phyloP scores from a whole-genome alignment of 2,329 filamentous ascomycete genomes.

The Colletotrichum incanum region DNA sequence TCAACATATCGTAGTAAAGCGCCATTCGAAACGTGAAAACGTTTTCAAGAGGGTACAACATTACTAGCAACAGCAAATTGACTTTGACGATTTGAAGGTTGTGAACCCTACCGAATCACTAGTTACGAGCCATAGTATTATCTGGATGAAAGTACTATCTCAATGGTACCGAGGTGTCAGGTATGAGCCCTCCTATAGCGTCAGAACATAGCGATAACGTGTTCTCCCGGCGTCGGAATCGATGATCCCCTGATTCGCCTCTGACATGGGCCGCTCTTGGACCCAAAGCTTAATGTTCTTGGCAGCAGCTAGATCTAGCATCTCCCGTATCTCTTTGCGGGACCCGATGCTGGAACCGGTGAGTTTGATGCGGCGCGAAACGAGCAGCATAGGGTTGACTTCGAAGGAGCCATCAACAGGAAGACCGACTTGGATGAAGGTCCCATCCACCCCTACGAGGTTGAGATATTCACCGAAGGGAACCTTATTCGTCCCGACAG shows the following conservation, averaged over 20 bases:
- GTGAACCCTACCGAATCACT: too few relatives aligned
- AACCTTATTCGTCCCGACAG: neutral
- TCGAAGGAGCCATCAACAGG: slow-evolving; percentile 6
- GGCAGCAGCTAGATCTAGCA: slow-evolving; percentile 69
- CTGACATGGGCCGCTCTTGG: slow-evolving; percentile 64
- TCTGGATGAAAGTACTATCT: too few relatives aligned
- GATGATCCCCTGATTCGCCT: slow-evolving; percentile 66
- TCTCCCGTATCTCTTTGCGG: slow-evolving; percentile 65
- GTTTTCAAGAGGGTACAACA: too few relatives aligned
- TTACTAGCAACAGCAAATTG: too few relatives aligned
- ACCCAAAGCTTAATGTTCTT: slow-evolving; percentile 69
- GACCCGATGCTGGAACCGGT: slow-evolving; percentile 60
- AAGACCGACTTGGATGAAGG: slow-evolving; percentile 45
- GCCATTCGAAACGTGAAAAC: too few relatives aligned
- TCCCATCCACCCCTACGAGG: slow-evolving; percentile 53
- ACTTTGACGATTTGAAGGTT: too few relatives aligned
- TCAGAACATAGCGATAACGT: slow-evolving; percentile 59
- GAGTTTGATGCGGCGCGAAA: slow-evolving; percentile 66
- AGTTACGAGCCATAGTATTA: too few relatives aligned
- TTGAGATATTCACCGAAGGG: slow-evolving; percentile 73
- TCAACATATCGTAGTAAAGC: too few relatives aligned
- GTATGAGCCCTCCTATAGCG: slow-evolving; percentile 51
- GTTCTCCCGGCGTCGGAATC: slow-evolving; percentile 68
- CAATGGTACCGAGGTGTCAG: too few relatives aligned
- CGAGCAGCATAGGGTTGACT: slow-evolving; percentile 69